phyloP scores from a whole-genome alignment of 257 asterid species.

The Gentiana macrophylla region DNA sequence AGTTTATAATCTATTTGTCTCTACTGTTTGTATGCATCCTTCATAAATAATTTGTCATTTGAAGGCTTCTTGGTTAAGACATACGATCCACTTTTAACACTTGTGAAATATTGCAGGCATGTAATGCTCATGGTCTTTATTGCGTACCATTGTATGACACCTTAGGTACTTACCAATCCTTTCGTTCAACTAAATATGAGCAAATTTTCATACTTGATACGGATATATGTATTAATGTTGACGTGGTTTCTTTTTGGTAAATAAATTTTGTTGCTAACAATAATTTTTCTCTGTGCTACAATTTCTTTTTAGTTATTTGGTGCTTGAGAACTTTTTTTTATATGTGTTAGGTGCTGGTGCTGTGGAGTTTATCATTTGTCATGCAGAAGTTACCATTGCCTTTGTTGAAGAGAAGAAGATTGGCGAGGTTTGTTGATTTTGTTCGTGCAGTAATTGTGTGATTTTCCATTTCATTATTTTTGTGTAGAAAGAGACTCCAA shows the following conservation, averaged over 20 bases:
- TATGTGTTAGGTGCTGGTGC: conserved; percentile 84
- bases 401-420: conserved; percentile 90
- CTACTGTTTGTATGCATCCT: too few relatives aligned
- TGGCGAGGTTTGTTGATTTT: conserved; percentile 44
- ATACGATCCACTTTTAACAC: conserved; percentile 3
- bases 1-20: background rate
- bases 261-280: too few relatives aligned
- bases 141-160: conserved; percentile 95
- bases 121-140: conserved; percentile 89
- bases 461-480: background rate
- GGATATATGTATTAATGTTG: too few relatives aligned
- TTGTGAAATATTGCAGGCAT: conserved; percentile 55
- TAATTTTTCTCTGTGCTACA: too few relatives aligned
- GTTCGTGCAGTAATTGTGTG: background rate
- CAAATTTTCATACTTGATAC: background rate
- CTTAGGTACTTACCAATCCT: conserved; percentile 48
- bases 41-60: too few relatives aligned
- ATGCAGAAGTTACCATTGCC: conserved; percentile 82
- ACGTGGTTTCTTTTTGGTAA: too few relatives aligned
- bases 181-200: background rate
- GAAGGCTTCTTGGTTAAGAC: too few relatives aligned
- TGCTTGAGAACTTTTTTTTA: conserved; percentile 13
- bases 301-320: background rate
- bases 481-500: too few relatives aligned
- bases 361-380: conserved; percentile 80